Conservation (phyloP, 2,329 filamentous ascomycete genomes). For the Talaromyces sp. region DNA sequence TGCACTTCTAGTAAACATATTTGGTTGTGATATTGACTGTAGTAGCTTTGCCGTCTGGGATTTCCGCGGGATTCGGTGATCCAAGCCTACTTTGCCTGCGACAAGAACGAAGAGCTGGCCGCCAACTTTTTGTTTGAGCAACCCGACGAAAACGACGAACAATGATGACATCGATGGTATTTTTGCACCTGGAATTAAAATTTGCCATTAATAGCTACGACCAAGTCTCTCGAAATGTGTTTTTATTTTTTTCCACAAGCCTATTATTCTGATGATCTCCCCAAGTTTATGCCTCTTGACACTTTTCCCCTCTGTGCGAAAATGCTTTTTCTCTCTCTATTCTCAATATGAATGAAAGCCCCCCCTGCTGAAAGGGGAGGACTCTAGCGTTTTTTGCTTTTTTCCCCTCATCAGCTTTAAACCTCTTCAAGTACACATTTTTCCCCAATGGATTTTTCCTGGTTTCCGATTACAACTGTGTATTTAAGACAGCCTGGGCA, state of each 20-base stretch:
- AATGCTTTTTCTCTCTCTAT: neutral
- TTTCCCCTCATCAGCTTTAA: neutral
- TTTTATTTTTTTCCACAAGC: neutral
- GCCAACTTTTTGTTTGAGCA: constrained; percentile 98
- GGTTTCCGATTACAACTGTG: neutral
- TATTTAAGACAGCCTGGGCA: neutral
- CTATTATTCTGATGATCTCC: neutral
- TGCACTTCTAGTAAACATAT: constrained; percentile 15
- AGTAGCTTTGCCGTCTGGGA: constrained; percentile 80
- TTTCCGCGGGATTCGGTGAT: constrained; percentile 92
- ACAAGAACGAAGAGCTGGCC: constrained; percentile 98
- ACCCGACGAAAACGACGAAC: constrained; percentile 68
- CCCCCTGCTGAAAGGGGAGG: neutral
- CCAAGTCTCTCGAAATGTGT: neutral
- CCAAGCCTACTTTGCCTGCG: constrained; percentile 97
- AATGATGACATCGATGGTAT: constrained; percentile 16
- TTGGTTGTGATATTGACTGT: neutral
- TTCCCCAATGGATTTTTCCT: neutral
- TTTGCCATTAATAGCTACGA: neutral
- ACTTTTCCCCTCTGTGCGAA: neutral
- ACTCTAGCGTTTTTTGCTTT: neutral
- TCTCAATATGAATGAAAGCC: neutral
- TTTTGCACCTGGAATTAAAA: no score
- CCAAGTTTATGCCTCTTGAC: neutral
- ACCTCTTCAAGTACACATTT: neutral